Evolutionary conservation across 805 yeast species (phyloP).

Genomic region (Starmerella tilneyi): DNA sequence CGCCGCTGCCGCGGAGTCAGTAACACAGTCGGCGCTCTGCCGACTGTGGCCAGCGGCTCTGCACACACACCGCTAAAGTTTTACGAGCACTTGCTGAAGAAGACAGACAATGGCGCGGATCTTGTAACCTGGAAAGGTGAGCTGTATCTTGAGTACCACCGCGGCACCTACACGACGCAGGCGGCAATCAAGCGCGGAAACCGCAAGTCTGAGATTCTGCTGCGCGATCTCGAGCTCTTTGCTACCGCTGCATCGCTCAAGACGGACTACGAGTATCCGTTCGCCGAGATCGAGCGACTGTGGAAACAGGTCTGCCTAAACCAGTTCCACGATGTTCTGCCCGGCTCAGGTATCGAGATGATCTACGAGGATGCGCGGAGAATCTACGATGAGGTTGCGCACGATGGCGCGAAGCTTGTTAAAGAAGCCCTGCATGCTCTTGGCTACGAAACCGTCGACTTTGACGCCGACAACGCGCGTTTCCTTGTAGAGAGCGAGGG

Average conservation of each 20-base stretch:
- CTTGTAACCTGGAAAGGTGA: slow-evolving; percentile 91
- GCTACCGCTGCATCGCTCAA: slow-evolving; percentile 63
- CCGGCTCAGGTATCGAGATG: slow-evolving; percentile 91
- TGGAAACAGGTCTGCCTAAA: slow-evolving; percentile 88
- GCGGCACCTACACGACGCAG: slow-evolving; percentile 95
- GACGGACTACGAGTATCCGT: slow-evolving; percentile 58
- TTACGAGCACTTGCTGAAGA: slow-evolving; percentile 52
- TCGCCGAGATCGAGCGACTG: slow-evolving; percentile 49
- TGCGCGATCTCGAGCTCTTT: slow-evolving; percentile 77
- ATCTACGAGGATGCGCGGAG: slow-evolving; percentile 87
- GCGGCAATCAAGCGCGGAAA: slow-evolving; percentile 73
- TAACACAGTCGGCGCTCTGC: slow-evolving; percentile 58
- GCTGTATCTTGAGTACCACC: slow-evolving; percentile 84
- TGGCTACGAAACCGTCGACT: slow-evolving; percentile 23
- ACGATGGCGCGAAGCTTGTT: slow-evolving; percentile 44
- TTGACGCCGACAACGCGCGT: slow-evolving; percentile 8
- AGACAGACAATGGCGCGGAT: slow-evolving; percentile 52
- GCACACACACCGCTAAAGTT: slow-evolving; percentile 59
- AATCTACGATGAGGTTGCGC: slow-evolving; percentile 51
- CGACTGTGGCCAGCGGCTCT: slow-evolving; percentile 67
- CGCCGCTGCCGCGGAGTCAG: slow-evolving; percentile 84
- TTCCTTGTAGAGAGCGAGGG: slow-evolving; percentile 19
- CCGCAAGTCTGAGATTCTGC: slow-evolving; percentile 61
- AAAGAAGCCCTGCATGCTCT: slow-evolving; percentile 41
- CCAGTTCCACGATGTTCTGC: slow-evolving; percentile 96